Evolutionary conservation across 306 rosid genomes (phyloP).

Genomic region (Quercus dentata): DNA sequence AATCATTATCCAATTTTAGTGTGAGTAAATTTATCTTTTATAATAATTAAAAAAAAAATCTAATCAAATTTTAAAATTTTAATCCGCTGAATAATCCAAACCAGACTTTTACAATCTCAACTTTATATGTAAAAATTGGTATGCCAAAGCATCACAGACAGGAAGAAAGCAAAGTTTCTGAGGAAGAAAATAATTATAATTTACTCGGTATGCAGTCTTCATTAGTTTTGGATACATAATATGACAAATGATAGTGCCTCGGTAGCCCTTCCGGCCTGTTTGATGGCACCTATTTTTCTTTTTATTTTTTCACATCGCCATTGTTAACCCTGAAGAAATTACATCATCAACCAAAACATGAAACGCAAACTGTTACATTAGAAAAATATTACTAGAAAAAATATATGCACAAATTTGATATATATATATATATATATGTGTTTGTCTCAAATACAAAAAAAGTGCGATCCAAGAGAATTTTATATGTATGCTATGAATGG

Average conservation of each 20-base stretch:
- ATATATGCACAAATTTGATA: conserved; percentile 62
- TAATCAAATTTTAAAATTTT: not conserved
- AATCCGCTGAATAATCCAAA: not conserved
- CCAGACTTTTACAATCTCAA: not conserved
- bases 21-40: too few species aligned
- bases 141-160: not conserved
- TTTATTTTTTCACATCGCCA: conserved; percentile 27
- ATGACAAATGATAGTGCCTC: conserved; percentile 33
- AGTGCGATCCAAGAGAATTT: conserved; percentile 17
- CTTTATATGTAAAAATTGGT: not conserved
- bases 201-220: conserved; percentile 30
- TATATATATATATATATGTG: not conserved
- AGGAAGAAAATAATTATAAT: conserved; percentile 15
- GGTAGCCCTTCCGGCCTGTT: conserved; percentile 28
- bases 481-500: conserved; percentile 1
- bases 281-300: not conserved
- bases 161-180: not conserved
- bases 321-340: conserved; percentile 32
- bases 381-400: conserved; percentile 27
- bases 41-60: too few species aligned
- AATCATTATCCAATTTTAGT: too few species aligned
- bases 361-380: conserved; percentile 26
- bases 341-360: conserved; percentile 32
- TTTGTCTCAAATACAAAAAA: conserved; percentile 29
- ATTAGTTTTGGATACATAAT: conserved; percentile 45